Conservation (phyloP, 2,329 filamentous ascomycete genomes). For the Aspergillus luchuensis region DNA sequence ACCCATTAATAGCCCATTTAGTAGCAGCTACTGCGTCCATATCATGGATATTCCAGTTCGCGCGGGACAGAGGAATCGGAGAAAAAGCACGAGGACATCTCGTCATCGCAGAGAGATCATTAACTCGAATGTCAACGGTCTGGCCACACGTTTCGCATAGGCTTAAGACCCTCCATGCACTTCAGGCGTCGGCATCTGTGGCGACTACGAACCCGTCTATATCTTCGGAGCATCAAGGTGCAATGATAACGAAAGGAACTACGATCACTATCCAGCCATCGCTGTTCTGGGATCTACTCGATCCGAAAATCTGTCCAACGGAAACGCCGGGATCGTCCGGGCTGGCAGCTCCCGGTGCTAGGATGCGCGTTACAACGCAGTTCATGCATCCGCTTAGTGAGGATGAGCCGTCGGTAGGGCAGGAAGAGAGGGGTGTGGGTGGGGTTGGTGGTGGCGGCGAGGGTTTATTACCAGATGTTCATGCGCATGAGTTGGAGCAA, state of each 20-base stretch:
- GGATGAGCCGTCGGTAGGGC: neutral
- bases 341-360: neutral
- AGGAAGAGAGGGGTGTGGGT: no score
- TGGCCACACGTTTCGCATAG: conserved; percentile 2
- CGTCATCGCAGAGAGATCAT: neutral
- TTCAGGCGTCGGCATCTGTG: neutral
- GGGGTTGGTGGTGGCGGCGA: no score
- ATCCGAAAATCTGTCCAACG: neutral
- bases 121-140: neutral
- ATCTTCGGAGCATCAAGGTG: no score
- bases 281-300: conserved; percentile 9
- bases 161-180: neutral
- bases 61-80: conserved; percentile 1
- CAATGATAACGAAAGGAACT: neutral
- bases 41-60: conserved; percentile 15
- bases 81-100: conserved; percentile 2
- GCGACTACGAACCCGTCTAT: neutral
- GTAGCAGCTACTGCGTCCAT: conserved; percentile 10
- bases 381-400: neutral
- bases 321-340: neutral
- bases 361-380: neutral
- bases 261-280: conserved; percentile 4
- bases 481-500: neutral
- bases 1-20: conserved; percentile 9
- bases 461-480: no score